These are phyloP conservation scores for Trichoderma pleuroti DNA, from an alignment of 2,329 filamentous ascomycete genomes.

Conservation along the genomic window DNA sequence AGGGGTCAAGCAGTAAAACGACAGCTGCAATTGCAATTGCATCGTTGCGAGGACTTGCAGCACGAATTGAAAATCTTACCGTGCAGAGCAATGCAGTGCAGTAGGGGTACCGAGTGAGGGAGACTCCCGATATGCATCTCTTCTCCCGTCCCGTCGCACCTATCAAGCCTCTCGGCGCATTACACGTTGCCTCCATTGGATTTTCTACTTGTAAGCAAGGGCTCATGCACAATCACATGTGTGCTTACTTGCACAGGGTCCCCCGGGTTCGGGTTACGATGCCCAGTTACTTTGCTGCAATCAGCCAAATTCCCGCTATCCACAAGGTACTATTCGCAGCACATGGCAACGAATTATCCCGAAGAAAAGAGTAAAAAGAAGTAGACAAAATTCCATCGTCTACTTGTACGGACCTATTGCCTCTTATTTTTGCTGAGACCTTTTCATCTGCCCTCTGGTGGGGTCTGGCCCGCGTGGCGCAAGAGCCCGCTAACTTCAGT, in stretches of 20 bases:
- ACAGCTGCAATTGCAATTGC: not conserved
- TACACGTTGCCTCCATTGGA: not conserved
- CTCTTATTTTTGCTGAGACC: not conserved
- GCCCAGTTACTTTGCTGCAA: not conserved
- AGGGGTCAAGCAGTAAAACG: not conserved
- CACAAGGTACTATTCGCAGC: not conserved
- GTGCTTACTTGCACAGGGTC: not conserved
- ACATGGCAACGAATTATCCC: not conserved
- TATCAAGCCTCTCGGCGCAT: not conserved
- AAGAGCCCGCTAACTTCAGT: not conserved
- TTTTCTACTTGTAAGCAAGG: not conserved
- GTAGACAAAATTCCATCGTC: too few species aligned
- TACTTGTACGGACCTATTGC: too few species aligned
- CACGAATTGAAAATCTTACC: not conserved
- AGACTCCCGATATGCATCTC: not conserved
- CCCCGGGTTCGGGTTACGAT: not conserved
- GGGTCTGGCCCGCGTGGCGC: slow-evolving; percentile 11
- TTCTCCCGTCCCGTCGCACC: not conserved
- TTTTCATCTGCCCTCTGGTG: not conserved
- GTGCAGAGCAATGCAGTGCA: not conserved
- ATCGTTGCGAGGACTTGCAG: not conserved
- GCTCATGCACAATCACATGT: not conserved
- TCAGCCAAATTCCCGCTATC: not conserved
- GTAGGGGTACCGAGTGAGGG: not conserved
- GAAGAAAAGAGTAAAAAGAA: not conserved